Evolutionary conservation across 1,284 basidiomycete genomes (phyloP).

Genomic region (Moniliella sp.): DNA sequence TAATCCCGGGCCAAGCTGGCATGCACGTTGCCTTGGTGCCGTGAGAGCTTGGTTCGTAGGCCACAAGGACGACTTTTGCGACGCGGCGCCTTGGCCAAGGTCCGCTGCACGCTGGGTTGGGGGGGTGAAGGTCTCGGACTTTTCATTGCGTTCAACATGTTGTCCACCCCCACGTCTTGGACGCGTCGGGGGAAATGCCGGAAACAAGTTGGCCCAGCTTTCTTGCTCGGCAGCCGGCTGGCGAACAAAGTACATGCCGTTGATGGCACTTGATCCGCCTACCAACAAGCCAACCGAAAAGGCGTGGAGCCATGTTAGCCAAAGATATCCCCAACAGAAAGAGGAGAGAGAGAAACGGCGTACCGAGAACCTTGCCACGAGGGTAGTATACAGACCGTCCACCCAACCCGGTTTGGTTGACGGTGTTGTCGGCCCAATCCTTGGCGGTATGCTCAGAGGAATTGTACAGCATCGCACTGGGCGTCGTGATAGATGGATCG

Average conservation of each 20-base stretch:
- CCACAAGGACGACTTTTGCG: slow-evolving; percentile 4
- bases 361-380: slow-evolving; percentile 36
- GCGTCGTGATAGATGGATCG: slow-evolving; percentile 2
- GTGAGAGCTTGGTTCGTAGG: slow-evolving; percentile 7
- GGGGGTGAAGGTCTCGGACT: slow-evolving; percentile 9
- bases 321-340: no score
- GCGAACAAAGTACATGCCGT: slow-evolving; percentile 28
- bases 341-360: slow-evolving; percentile 29
- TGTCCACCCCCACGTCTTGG: slow-evolving; percentile 9
- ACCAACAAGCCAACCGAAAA: no score
- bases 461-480: background rate
- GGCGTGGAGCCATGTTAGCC: no score
- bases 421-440: no score
- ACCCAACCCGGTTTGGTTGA: slow-evolving; percentile 5
- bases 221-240: slow-evolving; percentile 23
- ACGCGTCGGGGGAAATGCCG: slow-evolving; percentile 10
- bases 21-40: slow-evolving; percentile 10
- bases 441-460: no score
- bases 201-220: slow-evolving; percentile 12
- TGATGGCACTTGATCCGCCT: slow-evolving; percentile 39
- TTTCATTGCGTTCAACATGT: slow-evolving; percentile 12
- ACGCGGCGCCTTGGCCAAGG: slow-evolving; percentile 9
- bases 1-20: slow-evolving; percentile 14
- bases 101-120: slow-evolving; percentile 6
- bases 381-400: slow-evolving; percentile 15